Conservation (phyloP, 2,329 filamentous ascomycete genomes). For the Fusarium sacchari region DNA sequence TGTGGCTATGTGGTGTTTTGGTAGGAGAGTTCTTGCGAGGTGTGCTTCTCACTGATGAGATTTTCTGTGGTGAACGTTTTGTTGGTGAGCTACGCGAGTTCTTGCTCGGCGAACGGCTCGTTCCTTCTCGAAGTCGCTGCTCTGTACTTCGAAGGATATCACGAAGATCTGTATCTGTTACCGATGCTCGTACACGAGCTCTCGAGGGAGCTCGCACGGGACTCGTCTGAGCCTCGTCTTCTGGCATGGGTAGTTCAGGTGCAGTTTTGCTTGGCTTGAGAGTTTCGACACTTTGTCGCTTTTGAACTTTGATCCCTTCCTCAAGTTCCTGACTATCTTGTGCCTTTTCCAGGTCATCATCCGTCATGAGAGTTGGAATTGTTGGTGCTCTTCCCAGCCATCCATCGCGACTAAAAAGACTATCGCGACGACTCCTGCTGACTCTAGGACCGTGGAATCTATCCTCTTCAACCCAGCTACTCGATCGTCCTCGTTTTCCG, state of each 20-base stretch:
- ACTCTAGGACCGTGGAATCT: conserved; percentile 60
- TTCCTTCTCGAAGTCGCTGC: conserved; percentile 57
- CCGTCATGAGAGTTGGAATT: conserved; percentile 47
- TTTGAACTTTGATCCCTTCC: conserved; percentile 26
- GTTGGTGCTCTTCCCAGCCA: conserved; percentile 51
- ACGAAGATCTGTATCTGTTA: conserved; percentile 59
- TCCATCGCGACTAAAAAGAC: conserved; percentile 47
- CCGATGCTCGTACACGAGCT: conserved; percentile 37
- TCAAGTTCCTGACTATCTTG: conserved; percentile 17
- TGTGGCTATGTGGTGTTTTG: conserved; percentile 47
- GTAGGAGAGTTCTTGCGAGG: conserved; percentile 42
- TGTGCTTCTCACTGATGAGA: conserved; percentile 33
- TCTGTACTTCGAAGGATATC: conserved; percentile 65
- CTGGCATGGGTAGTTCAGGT: conserved; percentile 28
- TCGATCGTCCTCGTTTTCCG: conserved; percentile 40
- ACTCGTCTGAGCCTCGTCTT: conserved; percentile 20
- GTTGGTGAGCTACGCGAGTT: conserved; percentile 38
- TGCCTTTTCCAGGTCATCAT: conserved; percentile 41
- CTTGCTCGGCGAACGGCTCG: conserved; percentile 46
- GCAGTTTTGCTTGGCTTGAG: conserved; percentile 37
- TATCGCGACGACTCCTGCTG: conserved; percentile 43
- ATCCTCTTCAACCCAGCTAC: conserved; percentile 62
- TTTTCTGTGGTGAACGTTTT: conserved; percentile 28
- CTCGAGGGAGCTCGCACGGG: conserved; percentile 25
- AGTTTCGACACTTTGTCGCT: conserved; percentile 23